Evolutionary conservation across 805 yeast genomes (phyloP).

Genomic region (Deakozyma indianensis): DNA sequence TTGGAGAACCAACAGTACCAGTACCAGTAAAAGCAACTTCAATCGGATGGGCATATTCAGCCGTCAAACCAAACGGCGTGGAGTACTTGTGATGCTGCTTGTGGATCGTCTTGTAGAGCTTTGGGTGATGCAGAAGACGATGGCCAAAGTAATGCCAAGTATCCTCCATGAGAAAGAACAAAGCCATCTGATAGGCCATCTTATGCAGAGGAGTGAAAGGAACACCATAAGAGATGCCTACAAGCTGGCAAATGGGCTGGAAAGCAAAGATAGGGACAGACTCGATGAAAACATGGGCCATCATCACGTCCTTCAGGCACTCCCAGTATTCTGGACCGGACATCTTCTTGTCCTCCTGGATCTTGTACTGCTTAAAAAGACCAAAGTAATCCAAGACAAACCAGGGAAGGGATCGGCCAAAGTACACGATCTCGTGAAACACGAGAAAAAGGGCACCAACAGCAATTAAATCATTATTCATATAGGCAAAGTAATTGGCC

Average conservation of each 20-base stretch:
- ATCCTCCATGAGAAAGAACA: constrained; percentile 81
- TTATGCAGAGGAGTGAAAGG: constrained; percentile 66
- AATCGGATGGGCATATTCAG: constrained; percentile 94
- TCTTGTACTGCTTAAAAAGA: constrained; percentile 71
- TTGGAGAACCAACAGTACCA: constrained; percentile 94
- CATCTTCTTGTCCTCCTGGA: constrained; percentile 78
- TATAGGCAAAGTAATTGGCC: constrained; percentile 79
- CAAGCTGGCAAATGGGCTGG: constrained; percentile 76
- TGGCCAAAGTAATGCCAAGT: constrained; percentile 97
- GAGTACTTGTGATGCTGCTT: constrained; percentile 97
- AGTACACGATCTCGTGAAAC: constrained; percentile 79
- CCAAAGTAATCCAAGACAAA: constrained; percentile 73
- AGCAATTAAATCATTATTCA: constrained; percentile 80
- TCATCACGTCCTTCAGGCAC: constrained; percentile 71
- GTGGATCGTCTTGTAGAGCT: constrained; percentile 85
- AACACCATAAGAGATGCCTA: constrained; percentile 64
- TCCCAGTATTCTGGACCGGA: constrained; percentile 79
- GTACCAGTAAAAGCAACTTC: constrained; percentile 85
- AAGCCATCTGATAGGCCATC: constrained; percentile 49
- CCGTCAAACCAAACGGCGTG: constrained; percentile 94
- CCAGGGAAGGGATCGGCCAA: constrained; percentile 91
- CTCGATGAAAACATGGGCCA: constrained; percentile 83
- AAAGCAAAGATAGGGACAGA: constrained; percentile 95
- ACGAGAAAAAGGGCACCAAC: constrained; percentile 77
- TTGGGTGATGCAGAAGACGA: constrained; percentile 68